These are phyloP conservation scores for Talaromyces borbonicus DNA, from an alignment of 495 filamentous ascomycete genomes.

Conservation along the genomic window DNA sequence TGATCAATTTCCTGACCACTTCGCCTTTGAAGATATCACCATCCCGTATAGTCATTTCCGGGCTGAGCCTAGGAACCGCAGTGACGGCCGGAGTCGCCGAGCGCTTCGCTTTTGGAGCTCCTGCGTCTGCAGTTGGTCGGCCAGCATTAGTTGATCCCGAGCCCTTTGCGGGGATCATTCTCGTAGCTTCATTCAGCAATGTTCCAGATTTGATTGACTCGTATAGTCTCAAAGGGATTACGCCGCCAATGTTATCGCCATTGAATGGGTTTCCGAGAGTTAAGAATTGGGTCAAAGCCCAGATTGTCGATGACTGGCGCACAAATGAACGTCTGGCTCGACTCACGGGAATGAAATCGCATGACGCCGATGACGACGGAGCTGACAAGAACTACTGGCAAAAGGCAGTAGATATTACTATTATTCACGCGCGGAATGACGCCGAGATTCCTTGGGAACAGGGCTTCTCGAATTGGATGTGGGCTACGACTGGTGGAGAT, in stretches of 20 bases:
- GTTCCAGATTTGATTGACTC: slow-evolving; percentile 60
- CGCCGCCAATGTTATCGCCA: slow-evolving; percentile 76
- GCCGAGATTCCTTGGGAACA: slow-evolving; percentile 60
- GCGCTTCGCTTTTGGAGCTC: slow-evolving; percentile 45
- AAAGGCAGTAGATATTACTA: slow-evolving; percentile 49
- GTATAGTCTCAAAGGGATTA: slow-evolving; percentile 61
- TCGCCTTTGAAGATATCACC: slow-evolving; percentile 45
- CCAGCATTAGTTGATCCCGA: slow-evolving; percentile 30
- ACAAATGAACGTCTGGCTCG: slow-evolving; percentile 40
- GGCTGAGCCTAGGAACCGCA: slow-evolving; percentile 84
- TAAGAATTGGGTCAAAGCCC: slow-evolving; percentile 33
- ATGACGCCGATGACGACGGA: slow-evolving; percentile 10
- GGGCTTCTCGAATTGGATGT: slow-evolving; percentile 42
- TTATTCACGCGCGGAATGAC: slow-evolving; percentile 70
- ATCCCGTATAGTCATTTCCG: slow-evolving; percentile 66
- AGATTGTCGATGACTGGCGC: slow-evolving; percentile 48
- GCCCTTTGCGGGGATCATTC: slow-evolving; percentile 61
- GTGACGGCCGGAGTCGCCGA: slow-evolving; percentile 65
- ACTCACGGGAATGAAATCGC: slow-evolving; percentile 23
- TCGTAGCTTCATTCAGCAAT: slow-evolving; percentile 70
- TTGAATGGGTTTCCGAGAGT: slow-evolving; percentile 48
- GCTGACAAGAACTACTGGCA: slow-evolving; percentile 26
- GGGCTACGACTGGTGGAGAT: slow-evolving; percentile 15
- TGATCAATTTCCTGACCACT: slow-evolving; percentile 49
- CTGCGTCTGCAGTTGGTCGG: slow-evolving; percentile 17